These are phyloP conservation scores for Candida dubliniensis DNA, from an alignment of 1,139 yeast species.

Conservation along the genomic window DNA sequence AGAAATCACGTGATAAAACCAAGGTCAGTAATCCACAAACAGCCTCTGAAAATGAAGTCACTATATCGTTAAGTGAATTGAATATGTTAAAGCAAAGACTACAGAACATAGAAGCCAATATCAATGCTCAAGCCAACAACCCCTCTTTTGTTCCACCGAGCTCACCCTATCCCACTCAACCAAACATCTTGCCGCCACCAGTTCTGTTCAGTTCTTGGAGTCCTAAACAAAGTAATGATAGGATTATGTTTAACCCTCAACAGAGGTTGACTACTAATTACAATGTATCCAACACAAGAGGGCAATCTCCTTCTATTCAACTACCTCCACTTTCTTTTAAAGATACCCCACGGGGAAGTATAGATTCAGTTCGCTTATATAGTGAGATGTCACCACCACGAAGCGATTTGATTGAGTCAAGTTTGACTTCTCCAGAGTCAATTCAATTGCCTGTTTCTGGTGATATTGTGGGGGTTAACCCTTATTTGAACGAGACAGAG, in stretches of 20 bases:
- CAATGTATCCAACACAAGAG: slow-evolving; percentile 12
- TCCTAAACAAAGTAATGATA: neutral
- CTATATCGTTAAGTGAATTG: slow-evolving; percentile 23
- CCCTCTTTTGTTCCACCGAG: neutral
- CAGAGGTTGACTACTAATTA: slow-evolving; percentile 10
- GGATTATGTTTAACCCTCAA: neutral
- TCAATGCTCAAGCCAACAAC: neutral
- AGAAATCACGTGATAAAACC: neutral
- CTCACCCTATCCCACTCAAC: slow-evolving; percentile 5
- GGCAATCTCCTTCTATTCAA: slow-evolving; percentile 11
- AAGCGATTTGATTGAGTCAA: neutral
- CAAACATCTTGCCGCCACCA: slow-evolving; percentile 6
- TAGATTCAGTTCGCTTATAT: neutral
- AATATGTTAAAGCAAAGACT: slow-evolving; percentile 27
- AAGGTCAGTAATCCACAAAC: neutral
- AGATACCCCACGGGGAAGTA: neutral
- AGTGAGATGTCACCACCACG: neutral
- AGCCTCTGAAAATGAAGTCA: slow-evolving; percentile 12
- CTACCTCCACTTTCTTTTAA: slow-evolving; percentile 16
- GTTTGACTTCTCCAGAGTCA: slow-evolving; percentile 1
- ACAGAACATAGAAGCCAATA: slow-evolving; percentile 21
- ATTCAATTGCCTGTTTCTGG: neutral
- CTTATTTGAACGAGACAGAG: slow-evolving; percentile 24
- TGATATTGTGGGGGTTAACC: slow-evolving; percentile 21
- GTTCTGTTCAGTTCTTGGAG: slow-evolving; percentile 5